Base-by-base conservation (phyloP, 2,329 filamentous ascomycete species). In the Penicillium sp. region DNA sequence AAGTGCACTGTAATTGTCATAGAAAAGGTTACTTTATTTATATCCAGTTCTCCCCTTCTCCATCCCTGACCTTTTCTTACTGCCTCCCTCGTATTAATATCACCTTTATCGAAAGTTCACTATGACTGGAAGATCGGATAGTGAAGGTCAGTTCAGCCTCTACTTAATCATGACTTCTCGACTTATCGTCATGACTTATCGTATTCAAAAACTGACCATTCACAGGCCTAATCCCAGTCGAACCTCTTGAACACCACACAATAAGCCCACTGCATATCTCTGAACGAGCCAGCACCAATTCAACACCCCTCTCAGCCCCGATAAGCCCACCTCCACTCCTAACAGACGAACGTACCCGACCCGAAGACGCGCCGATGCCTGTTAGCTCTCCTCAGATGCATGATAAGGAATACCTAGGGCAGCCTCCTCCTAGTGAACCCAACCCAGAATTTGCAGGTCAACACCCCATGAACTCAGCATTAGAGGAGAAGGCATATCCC, bases 201-300 rank as follows among this genome's bases (percentile, higher is more conserved):
- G 26, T 31, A 31, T 31, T 31, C 20, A 35, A 43, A 43, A 12
- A 9, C 25, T 42, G 37, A 31, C 22, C 25, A 8, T 7, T 40
- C 27, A 18, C 33, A 61, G 58, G 58, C 22, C 56, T 61, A 11
- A 61, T 61, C 37, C 58, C 58, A 33, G 49, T 59, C 40, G 56
- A 56, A 27, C 22, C 51, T 33, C 25, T 26, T n/a, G 20, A 22
- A 23, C 18, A 47, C 14, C n/a, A 25, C n/a, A 15, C 6, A 4
- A 15, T 33, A 33, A 23, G 31, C 31, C 50, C 50, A 37, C 4
- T 51, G 22, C 22, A 43, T 11, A 35, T 41, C 18, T 27, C 27
- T 14, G 42, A 52, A 31, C 11, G 33, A 4, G 25, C 44, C 18
- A 51, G 33, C 29, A 26, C 46, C 33, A 40, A 11, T 14, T 35